A percentile compares a stretch with the other conserved stretches of the same genome.
Conservation (phyloP, 805 yeast species). For the Nakazawaea anatomiae region DNA sequence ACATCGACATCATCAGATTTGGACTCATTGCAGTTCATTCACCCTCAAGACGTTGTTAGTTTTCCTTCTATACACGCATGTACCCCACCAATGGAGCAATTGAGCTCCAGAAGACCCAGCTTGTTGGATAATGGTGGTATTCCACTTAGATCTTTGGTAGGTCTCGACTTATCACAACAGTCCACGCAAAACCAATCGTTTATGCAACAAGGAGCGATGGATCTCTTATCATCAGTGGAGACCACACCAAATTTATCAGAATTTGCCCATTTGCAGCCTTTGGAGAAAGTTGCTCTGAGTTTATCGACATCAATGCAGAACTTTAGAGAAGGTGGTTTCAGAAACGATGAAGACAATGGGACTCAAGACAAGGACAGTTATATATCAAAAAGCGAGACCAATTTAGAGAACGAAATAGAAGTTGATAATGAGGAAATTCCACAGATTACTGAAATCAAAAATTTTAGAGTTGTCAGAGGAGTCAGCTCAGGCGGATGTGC, state of each 20-base stretch:
- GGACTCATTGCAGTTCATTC: constrained; percentile 10
- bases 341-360: background rate
- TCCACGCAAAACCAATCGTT: constrained; percentile 13
- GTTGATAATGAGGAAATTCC: constrained; percentile 4
- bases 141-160: constrained; percentile 4
- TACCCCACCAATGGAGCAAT: constrained; percentile 18
- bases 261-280: background rate
- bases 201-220: background rate
- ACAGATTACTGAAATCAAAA: constrained; percentile 5
- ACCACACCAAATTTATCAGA: constrained; percentile 6
- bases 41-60: constrained; percentile 9
- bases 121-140: constrained; percentile 1
- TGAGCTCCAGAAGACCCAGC: constrained; percentile 2
- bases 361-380: background rate
- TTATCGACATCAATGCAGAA: background rate
- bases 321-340: background rate
- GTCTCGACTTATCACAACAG: constrained; percentile 18
- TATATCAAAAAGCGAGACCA: background rate
- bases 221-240: constrained; percentile 6
- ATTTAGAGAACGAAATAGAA: background rate
- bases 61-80: constrained; percentile 27
- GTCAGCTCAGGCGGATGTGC: constrained; percentile 52
- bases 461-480: constrained; percentile 47
- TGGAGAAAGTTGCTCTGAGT: constrained; percentile 1
- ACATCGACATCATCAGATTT: constrained; percentile 7